A percentile compares a stretch with the other conserved stretches of the same genome.
Evolutionary conservation across 176 grass and related monocot genomes (phyloP).

Genomic region (Aegilops tauschii): DNA sequence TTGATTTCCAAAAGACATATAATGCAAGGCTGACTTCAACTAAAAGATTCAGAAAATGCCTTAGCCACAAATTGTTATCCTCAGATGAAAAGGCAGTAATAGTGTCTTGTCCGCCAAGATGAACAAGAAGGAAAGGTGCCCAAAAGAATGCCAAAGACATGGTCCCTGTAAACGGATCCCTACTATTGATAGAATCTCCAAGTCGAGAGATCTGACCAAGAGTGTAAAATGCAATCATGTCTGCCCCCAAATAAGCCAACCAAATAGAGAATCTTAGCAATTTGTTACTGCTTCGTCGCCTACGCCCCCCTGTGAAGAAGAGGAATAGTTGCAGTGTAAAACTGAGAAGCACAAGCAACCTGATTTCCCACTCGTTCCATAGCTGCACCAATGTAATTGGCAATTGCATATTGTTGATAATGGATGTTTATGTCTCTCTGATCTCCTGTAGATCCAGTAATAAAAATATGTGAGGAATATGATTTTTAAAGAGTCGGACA

Average conservation of each 20-base stretch:
- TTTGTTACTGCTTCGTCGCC: neutral
- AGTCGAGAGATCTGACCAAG: constrained; percentile 1
- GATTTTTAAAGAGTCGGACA: neutral
- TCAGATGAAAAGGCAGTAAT: neutral
- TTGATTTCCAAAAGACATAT: constrained; percentile 10
- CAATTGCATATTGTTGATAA: neutral
- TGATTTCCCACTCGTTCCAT: neutral
- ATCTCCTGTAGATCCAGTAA: neutral
- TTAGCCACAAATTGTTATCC: constrained; percentile 14
- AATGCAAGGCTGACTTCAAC: neutral
- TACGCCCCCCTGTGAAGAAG: neutral
- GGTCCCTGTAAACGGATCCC: neutral
- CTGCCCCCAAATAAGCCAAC: constrained; percentile 1
- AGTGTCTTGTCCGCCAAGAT: too few species aligned
- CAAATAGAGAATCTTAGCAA: neutral
- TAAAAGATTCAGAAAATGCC: neutral
- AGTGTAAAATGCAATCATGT: neutral
- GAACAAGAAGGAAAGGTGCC: neutral
- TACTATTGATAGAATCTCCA: neutral
- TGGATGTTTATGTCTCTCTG: neutral
- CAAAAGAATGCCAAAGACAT: neutral
- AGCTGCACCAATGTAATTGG: neutral
- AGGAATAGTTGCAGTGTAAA: neutral
- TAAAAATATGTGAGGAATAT: neutral
- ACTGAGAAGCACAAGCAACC: neutral